phyloP scores from a whole-genome alignment of 192 early-diverging fungal genomes.

The Coemansia sp. region DNA sequence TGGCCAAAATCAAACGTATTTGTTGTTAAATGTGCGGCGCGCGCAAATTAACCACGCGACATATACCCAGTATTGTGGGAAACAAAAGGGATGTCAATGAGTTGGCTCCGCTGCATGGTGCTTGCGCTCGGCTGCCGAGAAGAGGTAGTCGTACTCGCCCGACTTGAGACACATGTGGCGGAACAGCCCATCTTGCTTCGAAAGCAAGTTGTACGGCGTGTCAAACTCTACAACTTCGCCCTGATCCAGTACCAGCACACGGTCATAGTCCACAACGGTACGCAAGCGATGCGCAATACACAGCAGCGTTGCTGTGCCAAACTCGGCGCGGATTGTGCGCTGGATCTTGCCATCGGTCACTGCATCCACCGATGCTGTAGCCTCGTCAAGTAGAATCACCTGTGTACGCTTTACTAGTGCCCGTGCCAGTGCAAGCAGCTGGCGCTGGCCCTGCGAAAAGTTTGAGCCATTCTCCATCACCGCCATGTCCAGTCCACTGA shows the following conservation, averaged over 20 bases:
- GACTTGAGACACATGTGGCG: conserved; percentile 78
- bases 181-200: conserved; percentile 52
- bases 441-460: conserved; percentile 81
- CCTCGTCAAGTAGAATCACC: conserved; percentile 75
- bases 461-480: conserved; percentile 67
- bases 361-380: conserved; percentile 76
- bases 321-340: conserved; percentile 62
- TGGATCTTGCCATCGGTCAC: conserved; percentile 81
- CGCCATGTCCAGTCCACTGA: conserved; percentile 38
- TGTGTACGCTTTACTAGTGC: conserved; percentile 71
- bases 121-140: conserved; percentile 62
- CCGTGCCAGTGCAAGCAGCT: conserved; percentile 80
- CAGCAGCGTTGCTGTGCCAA: conserved; percentile 64
- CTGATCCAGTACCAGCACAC: conserved; percentile 75
- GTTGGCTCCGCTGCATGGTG: conserved; percentile 16
- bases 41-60: no score
- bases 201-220: conserved; percentile 61
- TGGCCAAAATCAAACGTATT: no score
- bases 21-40: no score
- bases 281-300: conserved; percentile 77
- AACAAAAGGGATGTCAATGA: no score
- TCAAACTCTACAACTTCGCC: conserved; percentile 72
- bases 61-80: no score
- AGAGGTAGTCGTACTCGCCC: conserved; percentile 74
- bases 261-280: conserved; percentile 73